A percentile compares a stretch with the other conserved stretches of the same genome.
Evolutionary conservation across 306 rosid genomes (phyloP).

Genomic region (Malus orientalis): DNA sequence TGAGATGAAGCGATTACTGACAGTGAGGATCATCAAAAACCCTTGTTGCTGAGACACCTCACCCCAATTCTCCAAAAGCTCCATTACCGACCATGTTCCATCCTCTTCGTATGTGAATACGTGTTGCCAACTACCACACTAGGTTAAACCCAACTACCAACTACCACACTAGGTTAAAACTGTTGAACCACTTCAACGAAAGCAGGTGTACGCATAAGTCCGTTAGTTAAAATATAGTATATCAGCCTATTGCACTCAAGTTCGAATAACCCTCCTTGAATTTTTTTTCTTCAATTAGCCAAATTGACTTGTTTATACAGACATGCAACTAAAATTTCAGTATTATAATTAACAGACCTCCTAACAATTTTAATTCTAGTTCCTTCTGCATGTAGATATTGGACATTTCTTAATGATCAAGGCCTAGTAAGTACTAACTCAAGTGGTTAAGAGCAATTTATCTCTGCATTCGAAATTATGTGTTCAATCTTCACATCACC

Average conservation of each 20-base stretch:
- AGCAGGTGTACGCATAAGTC: too few species aligned
- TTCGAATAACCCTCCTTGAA: not conserved
- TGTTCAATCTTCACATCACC: not conserved
- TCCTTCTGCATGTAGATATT: too few species aligned
- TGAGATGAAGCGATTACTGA: conserved; percentile 20
- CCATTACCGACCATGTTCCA: conserved; percentile 2
- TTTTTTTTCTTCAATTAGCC: too few species aligned
- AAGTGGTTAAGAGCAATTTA: too few species aligned
- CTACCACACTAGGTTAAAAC: not conserved
- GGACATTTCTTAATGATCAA: not conserved
- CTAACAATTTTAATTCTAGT: not conserved
- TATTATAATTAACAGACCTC: not conserved
- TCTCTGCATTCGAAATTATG: not conserved
- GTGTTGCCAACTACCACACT: not conserved
- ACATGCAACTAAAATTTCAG: not conserved
- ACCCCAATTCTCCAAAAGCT: conserved; percentile 1
- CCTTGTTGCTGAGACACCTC: conserved; percentile 26
- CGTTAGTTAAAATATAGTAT: too few species aligned
- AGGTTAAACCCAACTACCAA: not conserved
- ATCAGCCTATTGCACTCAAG: not conserved
- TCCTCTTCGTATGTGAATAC: not conserved
- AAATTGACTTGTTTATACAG: not conserved
- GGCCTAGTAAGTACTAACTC: not conserved
- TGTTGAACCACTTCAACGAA: not conserved
- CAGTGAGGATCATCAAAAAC: conserved; percentile 7